Evolutionary conservation across 192 early-diverging fungal genomes (phyloP).

Genomic region (Podila minutissima): DNA sequence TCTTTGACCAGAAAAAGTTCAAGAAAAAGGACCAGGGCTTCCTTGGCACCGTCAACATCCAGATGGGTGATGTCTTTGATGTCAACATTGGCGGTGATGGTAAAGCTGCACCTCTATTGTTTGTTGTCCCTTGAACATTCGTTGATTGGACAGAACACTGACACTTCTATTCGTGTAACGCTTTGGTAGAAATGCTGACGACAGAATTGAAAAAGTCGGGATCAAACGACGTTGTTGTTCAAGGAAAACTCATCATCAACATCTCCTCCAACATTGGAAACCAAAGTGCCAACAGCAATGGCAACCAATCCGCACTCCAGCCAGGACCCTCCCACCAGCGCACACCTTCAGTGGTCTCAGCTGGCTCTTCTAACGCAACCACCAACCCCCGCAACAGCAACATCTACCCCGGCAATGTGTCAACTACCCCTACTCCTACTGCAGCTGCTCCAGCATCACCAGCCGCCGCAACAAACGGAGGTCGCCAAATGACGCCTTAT

Average conservation of each 20-base stretch:
- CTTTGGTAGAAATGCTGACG: constrained; percentile 77
- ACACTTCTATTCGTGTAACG: background rate
- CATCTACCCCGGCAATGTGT: background rate
- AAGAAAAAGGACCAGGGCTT: constrained; percentile 92
- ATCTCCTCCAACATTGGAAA: constrained; percentile 64
- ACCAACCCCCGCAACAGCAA: constrained; percentile 16
- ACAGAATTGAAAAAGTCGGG: constrained; percentile 87
- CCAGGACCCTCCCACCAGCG: constrained; percentile 38
- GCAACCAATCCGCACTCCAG: constrained; percentile 12
- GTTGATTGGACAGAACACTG: background rate
- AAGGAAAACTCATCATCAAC: constrained; percentile 83
- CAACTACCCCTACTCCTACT: constrained; percentile 17
- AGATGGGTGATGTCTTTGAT: constrained; percentile 84
- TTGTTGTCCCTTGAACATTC: background rate
- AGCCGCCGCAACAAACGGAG: constrained; percentile 19
- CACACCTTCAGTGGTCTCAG: constrained; percentile 24
- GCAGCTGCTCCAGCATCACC: constrained; percentile 18
- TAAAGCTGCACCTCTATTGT: constrained; percentile 10
- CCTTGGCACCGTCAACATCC: constrained; percentile 88
- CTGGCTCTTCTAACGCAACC: constrained; percentile 14
- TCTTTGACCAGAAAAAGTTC: constrained; percentile 98
- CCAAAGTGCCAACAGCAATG: background rate
- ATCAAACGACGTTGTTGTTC: constrained; percentile 75
- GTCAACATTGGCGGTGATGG: constrained; percentile 76
- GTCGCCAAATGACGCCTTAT: constrained; percentile 40